Conservation (phyloP, 306 rosid species). For the Erythrophleum fordii region DNA sequence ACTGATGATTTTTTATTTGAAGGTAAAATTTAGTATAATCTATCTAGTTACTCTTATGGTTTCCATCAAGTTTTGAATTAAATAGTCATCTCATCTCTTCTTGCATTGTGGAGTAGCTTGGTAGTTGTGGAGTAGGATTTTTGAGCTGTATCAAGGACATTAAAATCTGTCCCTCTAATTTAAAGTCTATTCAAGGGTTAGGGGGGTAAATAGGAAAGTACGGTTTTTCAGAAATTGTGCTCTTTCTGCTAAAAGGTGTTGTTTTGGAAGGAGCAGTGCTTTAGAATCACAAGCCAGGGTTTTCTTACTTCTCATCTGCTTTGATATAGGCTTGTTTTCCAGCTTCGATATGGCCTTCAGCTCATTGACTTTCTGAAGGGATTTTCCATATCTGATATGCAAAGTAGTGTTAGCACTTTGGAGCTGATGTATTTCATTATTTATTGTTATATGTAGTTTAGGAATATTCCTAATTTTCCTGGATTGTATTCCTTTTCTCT, state of each 20-base stretch:
- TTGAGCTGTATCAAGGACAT: neutral
- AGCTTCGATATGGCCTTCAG: neutral
- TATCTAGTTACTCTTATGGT: too few species aligned
- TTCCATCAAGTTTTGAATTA: neutral
- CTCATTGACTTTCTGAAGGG: neutral
- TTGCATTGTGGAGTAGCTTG: neutral
- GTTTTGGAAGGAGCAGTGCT: constrained; percentile 3
- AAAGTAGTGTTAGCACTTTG: neutral
- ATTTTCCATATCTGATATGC: neutral
- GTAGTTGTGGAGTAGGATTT: neutral
- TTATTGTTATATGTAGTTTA: constrained; percentile 1
- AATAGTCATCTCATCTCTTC: neutral
- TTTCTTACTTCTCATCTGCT: too few species aligned
- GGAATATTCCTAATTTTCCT: neutral
- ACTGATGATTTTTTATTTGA: too few species aligned
- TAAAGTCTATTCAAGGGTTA: neutral
- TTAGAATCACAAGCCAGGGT: too few species aligned
- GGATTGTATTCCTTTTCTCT: neutral
- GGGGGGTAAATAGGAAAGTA: neutral
- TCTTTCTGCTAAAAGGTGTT: too few species aligned
- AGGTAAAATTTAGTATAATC: too few species aligned
- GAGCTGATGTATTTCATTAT: neutral
- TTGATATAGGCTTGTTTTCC: neutral
- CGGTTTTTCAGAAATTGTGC: too few species aligned
- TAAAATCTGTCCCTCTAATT: neutral